Evolutionary conservation across 75 land plant genomes (phyloP).

Genomic region (Sequoia sempervirens): DNA sequence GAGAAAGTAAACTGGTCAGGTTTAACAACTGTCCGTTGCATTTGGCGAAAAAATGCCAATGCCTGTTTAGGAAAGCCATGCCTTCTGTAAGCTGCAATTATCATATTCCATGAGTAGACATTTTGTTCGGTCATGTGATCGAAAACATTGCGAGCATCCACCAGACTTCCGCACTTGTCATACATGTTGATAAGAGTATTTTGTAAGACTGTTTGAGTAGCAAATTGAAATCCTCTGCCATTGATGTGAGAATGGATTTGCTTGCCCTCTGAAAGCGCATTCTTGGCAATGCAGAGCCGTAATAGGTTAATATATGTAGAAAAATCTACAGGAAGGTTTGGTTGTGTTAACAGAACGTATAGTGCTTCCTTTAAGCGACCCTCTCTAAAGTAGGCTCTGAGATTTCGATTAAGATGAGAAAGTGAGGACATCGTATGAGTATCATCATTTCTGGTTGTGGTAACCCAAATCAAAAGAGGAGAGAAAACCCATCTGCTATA

Average conservation of each 20-base stretch:
- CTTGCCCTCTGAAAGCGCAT: not conserved
- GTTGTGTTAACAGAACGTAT: not conserved
- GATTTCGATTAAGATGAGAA: not conserved
- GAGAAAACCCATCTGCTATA: no score
- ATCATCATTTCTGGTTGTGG: no score
- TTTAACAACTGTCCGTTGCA: not conserved
- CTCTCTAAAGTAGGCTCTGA: not conserved
- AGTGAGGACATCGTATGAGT: not conserved
- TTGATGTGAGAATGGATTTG: slow-evolving; percentile 1
- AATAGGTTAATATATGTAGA: not conserved
- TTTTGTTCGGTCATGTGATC: slow-evolving; percentile 3
- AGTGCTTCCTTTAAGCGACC: not conserved
- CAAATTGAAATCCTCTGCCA: not conserved
- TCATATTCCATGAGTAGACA: slow-evolving; percentile 13
- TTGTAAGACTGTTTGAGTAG: not conserved
- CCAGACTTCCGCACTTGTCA: slow-evolving; percentile 17
- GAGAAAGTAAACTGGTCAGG: slow-evolving; percentile 5
- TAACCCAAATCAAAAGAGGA: no score
- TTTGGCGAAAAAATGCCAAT: not conserved
- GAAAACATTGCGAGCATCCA: slow-evolving; percentile 16
- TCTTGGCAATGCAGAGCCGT: not conserved
- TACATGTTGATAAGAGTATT: slow-evolving; percentile 11
- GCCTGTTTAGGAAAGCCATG: slow-evolving; percentile 3
- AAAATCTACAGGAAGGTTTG: not conserved
- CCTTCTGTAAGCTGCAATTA: slow-evolving; percentile 11